phyloP scores from a whole-genome alignment of 2,329 filamentous ascomycete genomes.

The Coniochaeta sp. region DNA sequence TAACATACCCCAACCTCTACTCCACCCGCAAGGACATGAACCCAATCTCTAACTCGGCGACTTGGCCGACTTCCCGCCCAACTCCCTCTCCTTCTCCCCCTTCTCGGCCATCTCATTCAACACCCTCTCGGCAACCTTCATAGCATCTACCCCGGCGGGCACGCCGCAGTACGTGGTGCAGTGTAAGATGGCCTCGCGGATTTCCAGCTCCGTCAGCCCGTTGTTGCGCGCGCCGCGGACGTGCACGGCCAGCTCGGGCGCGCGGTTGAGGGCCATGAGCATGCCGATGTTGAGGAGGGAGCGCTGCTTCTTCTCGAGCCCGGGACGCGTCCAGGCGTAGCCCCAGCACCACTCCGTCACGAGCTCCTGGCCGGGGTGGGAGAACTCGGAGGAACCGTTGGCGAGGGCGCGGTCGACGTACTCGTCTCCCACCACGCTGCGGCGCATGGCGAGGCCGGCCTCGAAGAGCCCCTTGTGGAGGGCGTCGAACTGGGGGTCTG shows the following conservation, averaged over 20 bases:
- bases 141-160: conserved; percentile 34
- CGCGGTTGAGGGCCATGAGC: conserved; percentile 49
- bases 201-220: conserved; percentile 53
- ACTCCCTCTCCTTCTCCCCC: conserved; percentile 19
- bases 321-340: conserved; percentile 55
- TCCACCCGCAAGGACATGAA: too few species aligned
- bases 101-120: conserved; percentile 23
- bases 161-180: conserved; percentile 36
- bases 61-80: conserved; percentile 16
- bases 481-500: conserved; percentile 19
- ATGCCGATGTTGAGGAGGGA: conserved; percentile 59
- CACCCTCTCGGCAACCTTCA: conserved; percentile 23
- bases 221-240: conserved; percentile 58
- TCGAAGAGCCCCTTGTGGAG: conserved; percentile 51
- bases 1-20: too few species aligned
- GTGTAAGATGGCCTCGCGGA: conserved; percentile 50
- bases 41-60: too few species aligned
- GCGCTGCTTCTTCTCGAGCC: conserved; percentile 53
- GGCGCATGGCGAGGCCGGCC: conserved; percentile 52
- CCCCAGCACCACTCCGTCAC: conserved; percentile 61
- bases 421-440: conserved; percentile 51
- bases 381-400: conserved; percentile 52
- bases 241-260: conserved; percentile 53
- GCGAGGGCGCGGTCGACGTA: conserved; percentile 52
- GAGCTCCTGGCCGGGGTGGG: conserved; percentile 53